A percentile compares a stretch with the other conserved stretches of the same genome.
Conservation (phyloP, 2,329 filamentous ascomycete genomes). For the Diaporthe aspalathi region DNA sequence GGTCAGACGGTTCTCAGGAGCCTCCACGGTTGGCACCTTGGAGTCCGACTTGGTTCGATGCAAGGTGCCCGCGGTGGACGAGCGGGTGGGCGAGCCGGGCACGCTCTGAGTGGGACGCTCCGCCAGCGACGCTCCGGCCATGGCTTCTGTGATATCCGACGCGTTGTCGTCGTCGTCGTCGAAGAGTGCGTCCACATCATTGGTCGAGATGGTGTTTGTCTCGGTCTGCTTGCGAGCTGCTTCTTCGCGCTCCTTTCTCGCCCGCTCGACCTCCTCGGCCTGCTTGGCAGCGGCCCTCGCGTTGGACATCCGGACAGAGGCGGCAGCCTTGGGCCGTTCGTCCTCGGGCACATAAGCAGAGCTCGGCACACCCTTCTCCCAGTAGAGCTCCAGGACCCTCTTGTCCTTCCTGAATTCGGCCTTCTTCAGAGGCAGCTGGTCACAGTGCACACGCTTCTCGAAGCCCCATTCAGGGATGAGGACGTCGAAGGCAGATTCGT, state of each 20-base stretch:
- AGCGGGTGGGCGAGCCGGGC: slow-evolving; percentile 87
- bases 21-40: slow-evolving; percentile 82
- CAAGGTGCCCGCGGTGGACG: slow-evolving; percentile 73
- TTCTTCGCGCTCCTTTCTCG: slow-evolving; percentile 88
- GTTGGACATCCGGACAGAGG: slow-evolving; percentile 78
- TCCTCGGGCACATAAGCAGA: slow-evolving; percentile 97
- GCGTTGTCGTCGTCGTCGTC: slow-evolving; percentile 91
- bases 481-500: slow-evolving; percentile 98
- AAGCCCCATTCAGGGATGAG: slow-evolving; percentile 98
- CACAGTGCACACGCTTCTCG: slow-evolving; percentile 98
- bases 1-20: slow-evolving; percentile 81
- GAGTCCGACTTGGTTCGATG: slow-evolving; percentile 94
- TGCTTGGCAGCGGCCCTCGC: slow-evolving; percentile 81
- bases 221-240: slow-evolving; percentile 93
- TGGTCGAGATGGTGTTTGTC: slow-evolving; percentile 91
- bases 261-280: slow-evolving; percentile 84
- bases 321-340: slow-evolving; percentile 87
- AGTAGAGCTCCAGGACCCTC: slow-evolving; percentile 94
- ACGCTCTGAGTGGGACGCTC: slow-evolving; percentile 96
- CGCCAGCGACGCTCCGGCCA: slow-evolving; percentile 88
- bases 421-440: slow-evolving; percentile 97
- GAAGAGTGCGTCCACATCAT: slow-evolving; percentile 95
- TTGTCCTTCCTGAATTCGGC: slow-evolving; percentile 99
- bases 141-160: slow-evolving; percentile 89
- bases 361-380: slow-evolving; percentile 98